These are phyloP conservation scores for Strobilomyces dryophilus DNA, from an alignment of 768 basidiomycete genomes.

Conservation along the genomic window DNA sequence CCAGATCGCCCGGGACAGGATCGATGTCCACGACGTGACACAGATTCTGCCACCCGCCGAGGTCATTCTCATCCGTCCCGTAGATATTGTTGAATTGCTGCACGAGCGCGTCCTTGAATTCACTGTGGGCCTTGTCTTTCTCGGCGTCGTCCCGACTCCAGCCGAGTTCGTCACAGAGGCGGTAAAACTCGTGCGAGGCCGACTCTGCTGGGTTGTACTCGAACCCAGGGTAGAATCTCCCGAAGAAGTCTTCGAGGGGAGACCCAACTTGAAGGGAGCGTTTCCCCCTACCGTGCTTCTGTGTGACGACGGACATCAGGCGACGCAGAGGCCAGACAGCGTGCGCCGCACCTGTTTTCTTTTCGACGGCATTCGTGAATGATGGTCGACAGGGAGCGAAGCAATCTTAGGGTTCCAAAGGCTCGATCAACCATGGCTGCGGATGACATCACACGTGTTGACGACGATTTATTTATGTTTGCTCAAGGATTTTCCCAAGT, in stretches of 20 bases:
- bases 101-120: constrained; percentile 13
- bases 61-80: constrained; percentile 1
- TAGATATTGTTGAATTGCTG: constrained; percentile 15
- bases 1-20: constrained; percentile 5
- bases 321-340: neutral
- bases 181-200: constrained; percentile 15
- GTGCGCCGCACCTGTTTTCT: neutral
- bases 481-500: no score
- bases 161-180: constrained; percentile 8
- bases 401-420: neutral
- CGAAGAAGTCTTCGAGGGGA: constrained; percentile 5
- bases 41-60: constrained; percentile 9
- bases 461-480: no score
- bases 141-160: neutral
- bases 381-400: neutral
- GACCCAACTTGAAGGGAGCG: no score
- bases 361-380: neutral
- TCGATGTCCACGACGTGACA: constrained; percentile 5
- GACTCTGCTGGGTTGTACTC: constrained; percentile 7
- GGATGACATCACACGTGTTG: no score
- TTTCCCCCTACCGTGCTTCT: neutral
- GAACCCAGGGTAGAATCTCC: neutral
- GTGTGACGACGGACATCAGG: neutral
- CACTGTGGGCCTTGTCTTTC: neutral
- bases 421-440: no score